Conservation (phyloP, 2,329 filamentous ascomycete genomes). For the Davidsoniella australis region DNA sequence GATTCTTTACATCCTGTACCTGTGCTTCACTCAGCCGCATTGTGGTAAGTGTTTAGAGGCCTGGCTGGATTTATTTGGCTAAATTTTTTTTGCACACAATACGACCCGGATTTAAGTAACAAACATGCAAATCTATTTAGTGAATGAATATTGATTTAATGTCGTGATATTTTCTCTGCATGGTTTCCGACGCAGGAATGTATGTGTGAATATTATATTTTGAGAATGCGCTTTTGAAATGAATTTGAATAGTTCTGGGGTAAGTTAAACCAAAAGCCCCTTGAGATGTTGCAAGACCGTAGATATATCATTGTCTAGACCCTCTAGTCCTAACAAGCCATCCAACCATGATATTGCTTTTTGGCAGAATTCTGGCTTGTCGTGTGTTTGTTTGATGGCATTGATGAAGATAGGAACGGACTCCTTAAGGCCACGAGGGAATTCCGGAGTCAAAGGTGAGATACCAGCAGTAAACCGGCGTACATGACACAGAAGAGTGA, state of each 20-base stretch:
- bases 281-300: constrained; percentile 38
- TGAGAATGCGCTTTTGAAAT: too few species aligned
- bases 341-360: constrained; percentile 40
- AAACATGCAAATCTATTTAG: too few species aligned
- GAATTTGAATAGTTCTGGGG: not conserved
- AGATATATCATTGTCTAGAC: constrained; percentile 37
- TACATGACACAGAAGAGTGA: constrained; percentile 54
- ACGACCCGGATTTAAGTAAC: too few species aligned
- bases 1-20: not conserved
- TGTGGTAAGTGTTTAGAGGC: too few species aligned
- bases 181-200: too few species aligned
- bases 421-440: constrained; percentile 52
- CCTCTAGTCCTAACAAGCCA: constrained; percentile 28
- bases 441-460: constrained; percentile 45
- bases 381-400: constrained; percentile 26
- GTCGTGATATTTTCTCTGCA: too few species aligned
- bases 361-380: constrained; percentile 27
- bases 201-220: too few species aligned
- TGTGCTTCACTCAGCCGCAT: not conserved
- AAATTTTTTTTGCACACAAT: not conserved
- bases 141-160: too few species aligned
- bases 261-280: constrained; percentile 8
- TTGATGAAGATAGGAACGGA: constrained; percentile 45
- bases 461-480: constrained; percentile 53
- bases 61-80: not conserved